Conservation (phyloP, 345 rosid species). For the Syzygium grande region DNA sequence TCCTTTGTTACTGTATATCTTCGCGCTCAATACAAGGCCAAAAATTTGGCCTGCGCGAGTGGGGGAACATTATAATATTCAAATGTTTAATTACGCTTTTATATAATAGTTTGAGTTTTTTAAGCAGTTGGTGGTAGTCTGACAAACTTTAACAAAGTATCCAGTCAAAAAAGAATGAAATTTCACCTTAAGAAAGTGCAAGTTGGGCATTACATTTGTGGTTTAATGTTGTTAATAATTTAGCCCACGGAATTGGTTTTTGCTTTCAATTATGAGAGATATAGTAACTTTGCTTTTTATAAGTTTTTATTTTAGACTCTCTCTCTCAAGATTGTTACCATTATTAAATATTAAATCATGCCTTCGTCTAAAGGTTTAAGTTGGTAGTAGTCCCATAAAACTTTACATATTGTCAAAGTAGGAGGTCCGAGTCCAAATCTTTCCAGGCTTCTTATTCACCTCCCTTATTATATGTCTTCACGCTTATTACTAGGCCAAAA, state of each 20-base stretch:
- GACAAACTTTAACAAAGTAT: background rate
- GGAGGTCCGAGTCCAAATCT: background rate
- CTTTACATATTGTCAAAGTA: no score
- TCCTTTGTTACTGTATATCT: background rate
- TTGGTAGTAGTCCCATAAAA: background rate
- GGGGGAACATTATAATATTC: background rate
- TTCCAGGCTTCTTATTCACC: background rate
- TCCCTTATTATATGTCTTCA: no score
- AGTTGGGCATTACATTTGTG: background rate
- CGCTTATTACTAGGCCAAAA: background rate
- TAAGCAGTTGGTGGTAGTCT: accelerated
- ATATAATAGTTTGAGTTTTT: background rate
- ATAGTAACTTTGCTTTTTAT: background rate
- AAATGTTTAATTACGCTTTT: background rate
- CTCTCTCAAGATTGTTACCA: background rate
- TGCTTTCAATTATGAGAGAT: background rate
- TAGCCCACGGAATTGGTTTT: background rate
- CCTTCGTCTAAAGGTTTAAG: background rate
- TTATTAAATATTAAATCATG: no score
- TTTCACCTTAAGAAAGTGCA: background rate
- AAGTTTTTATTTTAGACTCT: background rate
- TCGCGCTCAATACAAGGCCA: background rate
- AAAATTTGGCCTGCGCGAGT: background rate
- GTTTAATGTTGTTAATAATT: background rate
- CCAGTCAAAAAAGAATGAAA: background rate